A percentile compares a stretch with the other conserved stretches of the same genome.
Conservation (phyloP, 2,329 filamentous ascomycete species). For the Periconia sp. region DNA sequence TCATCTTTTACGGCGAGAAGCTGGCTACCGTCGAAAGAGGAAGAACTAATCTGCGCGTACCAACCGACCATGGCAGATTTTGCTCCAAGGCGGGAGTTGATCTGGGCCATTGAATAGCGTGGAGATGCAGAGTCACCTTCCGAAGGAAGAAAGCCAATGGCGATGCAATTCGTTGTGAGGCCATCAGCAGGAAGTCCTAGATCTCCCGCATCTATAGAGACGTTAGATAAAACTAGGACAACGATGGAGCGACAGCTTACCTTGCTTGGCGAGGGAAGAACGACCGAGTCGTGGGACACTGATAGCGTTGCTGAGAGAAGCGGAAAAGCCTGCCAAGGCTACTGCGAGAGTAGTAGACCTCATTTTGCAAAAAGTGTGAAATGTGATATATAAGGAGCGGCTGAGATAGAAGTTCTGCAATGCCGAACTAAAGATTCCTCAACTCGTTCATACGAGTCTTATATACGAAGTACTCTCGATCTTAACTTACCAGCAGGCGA, state of each 20-base stretch:
- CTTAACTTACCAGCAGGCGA: too few species aligned
- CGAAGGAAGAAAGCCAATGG: slow-evolving; percentile 19
- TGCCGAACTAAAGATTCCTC: too few species aligned
- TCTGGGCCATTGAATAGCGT: slow-evolving; percentile 20
- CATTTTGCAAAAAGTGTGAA: slow-evolving; percentile 8
- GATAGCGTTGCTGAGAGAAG: slow-evolving; percentile 5
- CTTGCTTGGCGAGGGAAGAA: slow-evolving; percentile 5
- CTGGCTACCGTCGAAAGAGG: slow-evolving; percentile 15
- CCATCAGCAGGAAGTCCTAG: slow-evolving; percentile 11
- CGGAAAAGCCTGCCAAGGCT: slow-evolving; percentile 11
- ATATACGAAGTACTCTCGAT: too few species aligned
- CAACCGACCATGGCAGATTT: slow-evolving; percentile 15
- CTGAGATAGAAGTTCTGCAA: too few species aligned
- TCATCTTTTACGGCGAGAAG: slow-evolving; percentile 17
- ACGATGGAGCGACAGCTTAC: too few species aligned
- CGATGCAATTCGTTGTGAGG: slow-evolving; percentile 16
- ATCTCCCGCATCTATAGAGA: slow-evolving; percentile 2
- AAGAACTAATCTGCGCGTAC: slow-evolving; percentile 17
- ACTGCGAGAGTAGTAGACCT: slow-evolving; percentile 10
- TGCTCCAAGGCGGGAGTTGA: slow-evolving; percentile 11
- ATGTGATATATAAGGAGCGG: background rate
- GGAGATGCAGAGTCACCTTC: slow-evolving; percentile 14
- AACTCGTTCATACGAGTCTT: too few species aligned
- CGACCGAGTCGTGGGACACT: slow-evolving; percentile 13
- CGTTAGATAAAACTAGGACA: too few species aligned